Evolutionary conservation across 1,139 yeast species (phyloP), one percentile per base, ranked within the genome.

Genomic region (Scheffersomyces titani): DNA sequence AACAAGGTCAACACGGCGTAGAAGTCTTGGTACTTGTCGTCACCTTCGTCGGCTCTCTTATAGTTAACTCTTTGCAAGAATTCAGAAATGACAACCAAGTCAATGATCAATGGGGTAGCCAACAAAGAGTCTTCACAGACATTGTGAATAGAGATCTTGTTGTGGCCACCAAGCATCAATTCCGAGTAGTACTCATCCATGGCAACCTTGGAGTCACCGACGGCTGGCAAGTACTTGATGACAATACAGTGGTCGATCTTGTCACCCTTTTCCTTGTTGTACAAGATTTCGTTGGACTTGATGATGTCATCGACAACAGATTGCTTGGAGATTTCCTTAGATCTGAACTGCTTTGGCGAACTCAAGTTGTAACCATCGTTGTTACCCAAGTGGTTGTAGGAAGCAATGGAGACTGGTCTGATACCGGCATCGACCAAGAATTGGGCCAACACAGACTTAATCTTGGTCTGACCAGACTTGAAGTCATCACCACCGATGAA

Each of bases 141-240:
- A 71, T 93, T 93, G 79, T 92, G 97, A 70, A 93, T 89, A 56
- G 96, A 87, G 63, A 93, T 90, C 73, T 94, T 89, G 80, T 92
- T 93, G 79, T 92, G 98, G 52, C 98, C 98, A 61, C 98, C 98
- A 68, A 93, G 84, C 98, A 93, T 92, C 72, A 93, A 86, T 76
- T 93, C 98, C 59, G 96, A 89, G 80, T 92, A 92, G 78, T 93
- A 93, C 80, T 93, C 98, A 75, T 93, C 98, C 98, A 93, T 93
- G 55, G 98, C 98, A 61, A 93, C 97, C 82, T 93, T 93, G 64
- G 96, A 88, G 75, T 93, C 98, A 52, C 97, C 97, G 56, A 93
- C 98, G 9, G 98, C 98, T 59, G 91, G 90, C 70, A 93, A 79
- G 74, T 93, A 92, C 79, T 93, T 93, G 80, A 93, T 93, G 62